Percentiles rank a stretch among this genome's conserved stretches.
phyloP scores from a whole-genome alignment of 2,329 filamentous ascomycete species.

The Aaosphaeria pasadenensis region DNA sequence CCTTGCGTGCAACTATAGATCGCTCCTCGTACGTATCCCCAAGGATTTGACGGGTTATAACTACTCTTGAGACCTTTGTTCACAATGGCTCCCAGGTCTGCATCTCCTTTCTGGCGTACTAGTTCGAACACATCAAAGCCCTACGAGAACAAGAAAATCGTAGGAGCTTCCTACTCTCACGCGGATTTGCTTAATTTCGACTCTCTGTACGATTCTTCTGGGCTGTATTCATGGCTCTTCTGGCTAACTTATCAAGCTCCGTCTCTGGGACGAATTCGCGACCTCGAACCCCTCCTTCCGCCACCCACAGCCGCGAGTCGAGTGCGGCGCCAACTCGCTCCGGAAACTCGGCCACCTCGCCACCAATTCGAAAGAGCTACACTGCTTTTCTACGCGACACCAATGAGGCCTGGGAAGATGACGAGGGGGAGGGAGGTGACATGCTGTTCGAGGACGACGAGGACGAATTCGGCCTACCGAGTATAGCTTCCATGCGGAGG shows the following conservation, averaged over 20 bases:
- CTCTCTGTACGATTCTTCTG: slow-evolving; percentile 57
- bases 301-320: slow-evolving; percentile 58
- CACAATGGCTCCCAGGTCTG: slow-evolving; percentile 56
- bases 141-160: slow-evolving; percentile 63
- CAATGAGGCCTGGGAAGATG: slow-evolving; percentile 76
- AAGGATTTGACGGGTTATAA: neutral
- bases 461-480: slow-evolving; percentile 93
- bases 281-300: slow-evolving; percentile 69
- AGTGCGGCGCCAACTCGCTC: slow-evolving; percentile 56
- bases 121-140: slow-evolving; percentile 48
- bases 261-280: slow-evolving; percentile 61
- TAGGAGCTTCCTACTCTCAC: slow-evolving; percentile 94
- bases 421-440: slow-evolving; percentile 65
- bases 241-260: slow-evolving; percentile 47
- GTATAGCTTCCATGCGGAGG: slow-evolving; percentile 85
- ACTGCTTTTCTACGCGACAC: slow-evolving; percentile 78
- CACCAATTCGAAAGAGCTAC: slow-evolving; percentile 67
- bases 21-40: slow-evolving; percentile 33
- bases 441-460: slow-evolving; percentile 85
- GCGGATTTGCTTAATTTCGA: slow-evolving; percentile 90
- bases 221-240: neutral
- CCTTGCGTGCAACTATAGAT: slow-evolving; percentile 22
- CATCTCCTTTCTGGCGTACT: slow-evolving; percentile 83
- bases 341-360: slow-evolving; percentile 55
- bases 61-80: slow-evolving; percentile 9